Percentiles rank a stretch among this genome's conserved stretches.
These are phyloP conservation scores for Boletus edulis DNA, from an alignment of 768 basidiomycete species.

Conservation along the genomic window DNA sequence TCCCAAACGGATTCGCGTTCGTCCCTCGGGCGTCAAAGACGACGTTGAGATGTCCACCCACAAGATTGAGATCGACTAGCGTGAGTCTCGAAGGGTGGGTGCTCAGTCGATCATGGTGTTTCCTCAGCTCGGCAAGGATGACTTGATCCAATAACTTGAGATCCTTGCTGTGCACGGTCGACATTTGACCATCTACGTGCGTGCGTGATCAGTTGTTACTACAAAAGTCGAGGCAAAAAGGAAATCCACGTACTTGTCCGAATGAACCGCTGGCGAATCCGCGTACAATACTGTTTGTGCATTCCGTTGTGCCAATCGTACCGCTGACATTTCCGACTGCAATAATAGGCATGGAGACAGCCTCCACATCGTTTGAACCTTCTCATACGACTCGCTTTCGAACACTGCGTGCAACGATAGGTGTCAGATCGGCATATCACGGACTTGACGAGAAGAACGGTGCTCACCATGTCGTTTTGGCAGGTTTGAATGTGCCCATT, in stretches of 20 bases:
- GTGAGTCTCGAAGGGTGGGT: slow-evolving; percentile 15
- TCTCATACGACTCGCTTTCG: slow-evolving; percentile 14
- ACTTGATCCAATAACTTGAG: too few species aligned
- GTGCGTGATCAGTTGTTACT: too few species aligned
- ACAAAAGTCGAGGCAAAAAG: background rate
- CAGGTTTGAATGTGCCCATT: slow-evolving; percentile 25
- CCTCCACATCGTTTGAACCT: slow-evolving; percentile 27
- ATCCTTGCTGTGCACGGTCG: too few species aligned
- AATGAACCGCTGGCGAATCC: slow-evolving; percentile 18
- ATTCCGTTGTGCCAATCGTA: slow-evolving; percentile 27
- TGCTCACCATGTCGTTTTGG: slow-evolving; percentile 22
- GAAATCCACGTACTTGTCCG: slow-evolving; percentile 13
- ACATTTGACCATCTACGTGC: too few species aligned
- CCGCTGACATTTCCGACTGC: slow-evolving; percentile 25
- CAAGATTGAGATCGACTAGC: slow-evolving; percentile 27
- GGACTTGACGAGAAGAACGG: background rate
- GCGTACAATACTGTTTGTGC: slow-evolving; percentile 27
- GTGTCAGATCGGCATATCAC: background rate
- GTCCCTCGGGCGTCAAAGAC: slow-evolving; percentile 22
- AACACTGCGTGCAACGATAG: slow-evolving; percentile 13
- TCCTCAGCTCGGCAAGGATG: too few species aligned
- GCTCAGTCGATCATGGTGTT: too few species aligned
- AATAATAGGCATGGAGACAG: slow-evolving; percentile 31
- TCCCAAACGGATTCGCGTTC: slow-evolving; percentile 23
- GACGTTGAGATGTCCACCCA: slow-evolving; percentile 5